Percentiles rank a stretch among this genome's conserved stretches.
Evolutionary conservation across 2,329 filamentous ascomycete species (phyloP).

Genomic region (Epichloe gansuensis): DNA sequence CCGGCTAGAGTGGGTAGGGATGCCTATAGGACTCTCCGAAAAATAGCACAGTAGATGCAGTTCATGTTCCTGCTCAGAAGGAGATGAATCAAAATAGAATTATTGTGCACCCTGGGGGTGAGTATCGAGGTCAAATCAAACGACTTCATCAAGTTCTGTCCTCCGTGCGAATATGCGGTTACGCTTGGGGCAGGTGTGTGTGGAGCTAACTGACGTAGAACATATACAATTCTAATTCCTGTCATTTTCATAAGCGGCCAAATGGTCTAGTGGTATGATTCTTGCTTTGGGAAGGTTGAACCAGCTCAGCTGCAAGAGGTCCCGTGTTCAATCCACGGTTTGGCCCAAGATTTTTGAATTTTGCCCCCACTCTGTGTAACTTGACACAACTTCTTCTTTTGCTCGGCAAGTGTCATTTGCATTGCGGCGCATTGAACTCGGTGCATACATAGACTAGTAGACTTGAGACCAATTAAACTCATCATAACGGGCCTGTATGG

Average conservation of each 20-base stretch:
- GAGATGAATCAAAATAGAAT: too few relatives aligned
- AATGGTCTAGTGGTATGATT: slow-evolving; percentile 25
- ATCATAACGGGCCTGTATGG: too few relatives aligned
- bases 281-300: slow-evolving; percentile 17
- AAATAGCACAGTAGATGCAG: too few relatives aligned
- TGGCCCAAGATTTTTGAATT: slow-evolving; percentile 10
- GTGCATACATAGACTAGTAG: not conserved
- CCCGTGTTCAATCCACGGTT: slow-evolving; percentile 23
- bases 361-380: not conserved
- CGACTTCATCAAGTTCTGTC: too few relatives aligned
- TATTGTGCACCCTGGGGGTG: too few relatives aligned
- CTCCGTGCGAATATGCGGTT: too few relatives aligned
- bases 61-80: too few relatives aligned
- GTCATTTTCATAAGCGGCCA: slow-evolving; percentile 3
- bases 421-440: not conserved
- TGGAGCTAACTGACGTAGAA: not conserved
- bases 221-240: rapidly evolving
- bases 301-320: slow-evolving; percentile 18
- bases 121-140: too few relatives aligned
- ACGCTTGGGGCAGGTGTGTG: not conserved
- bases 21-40: too few relatives aligned
- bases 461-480: too few relatives aligned
- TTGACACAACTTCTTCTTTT: not conserved
- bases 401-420: not conserved
- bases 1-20: too few relatives aligned